Conservation (phyloP, 257 asterid species). For the Solanum pennellii region DNA sequence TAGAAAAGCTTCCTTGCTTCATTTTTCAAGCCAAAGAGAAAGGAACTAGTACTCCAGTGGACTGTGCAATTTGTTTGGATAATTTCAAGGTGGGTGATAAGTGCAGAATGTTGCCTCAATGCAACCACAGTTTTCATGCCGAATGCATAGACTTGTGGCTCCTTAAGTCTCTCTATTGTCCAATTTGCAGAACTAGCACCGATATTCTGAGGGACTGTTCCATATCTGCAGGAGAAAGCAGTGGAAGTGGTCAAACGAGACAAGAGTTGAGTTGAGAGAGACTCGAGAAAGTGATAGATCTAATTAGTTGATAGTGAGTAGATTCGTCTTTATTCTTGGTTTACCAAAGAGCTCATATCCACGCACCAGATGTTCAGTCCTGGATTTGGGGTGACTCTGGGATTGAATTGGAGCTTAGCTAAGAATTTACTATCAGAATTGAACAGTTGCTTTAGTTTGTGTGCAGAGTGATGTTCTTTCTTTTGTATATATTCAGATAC, state of each 20-base stretch:
- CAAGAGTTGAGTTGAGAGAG: neutral
- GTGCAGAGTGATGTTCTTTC: neutral
- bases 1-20: slow-evolving; percentile 70
- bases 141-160: slow-evolving; percentile 74
- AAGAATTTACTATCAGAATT: neutral
- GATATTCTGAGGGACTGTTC: neutral
- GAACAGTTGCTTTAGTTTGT: neutral
- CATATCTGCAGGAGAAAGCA: slow-evolving; percentile 3
- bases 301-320: neutral
- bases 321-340: neutral
- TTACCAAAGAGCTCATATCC: neutral
- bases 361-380: neutral
- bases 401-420: neutral
- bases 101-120: slow-evolving; percentile 58
- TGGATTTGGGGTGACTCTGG: neutral
- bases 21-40: slow-evolving; percentile 33
- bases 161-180: slow-evolving; percentile 39
- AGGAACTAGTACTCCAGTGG: slow-evolving; percentile 16
- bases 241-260: slow-evolving; percentile 1
- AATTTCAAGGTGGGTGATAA: slow-evolving; percentile 40
- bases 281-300: neutral
- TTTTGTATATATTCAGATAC: neutral
- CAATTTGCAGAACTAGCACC: slow-evolving; percentile 56
- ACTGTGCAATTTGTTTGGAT: slow-evolving; percentile 65
- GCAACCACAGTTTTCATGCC: slow-evolving; percentile 62